Percentiles rank a stretch among this genome's conserved stretches.
These are phyloP conservation scores for Bryoglossum gracile DNA, from an alignment of 495 filamentous ascomycete species.

Conservation along the genomic window DNA sequence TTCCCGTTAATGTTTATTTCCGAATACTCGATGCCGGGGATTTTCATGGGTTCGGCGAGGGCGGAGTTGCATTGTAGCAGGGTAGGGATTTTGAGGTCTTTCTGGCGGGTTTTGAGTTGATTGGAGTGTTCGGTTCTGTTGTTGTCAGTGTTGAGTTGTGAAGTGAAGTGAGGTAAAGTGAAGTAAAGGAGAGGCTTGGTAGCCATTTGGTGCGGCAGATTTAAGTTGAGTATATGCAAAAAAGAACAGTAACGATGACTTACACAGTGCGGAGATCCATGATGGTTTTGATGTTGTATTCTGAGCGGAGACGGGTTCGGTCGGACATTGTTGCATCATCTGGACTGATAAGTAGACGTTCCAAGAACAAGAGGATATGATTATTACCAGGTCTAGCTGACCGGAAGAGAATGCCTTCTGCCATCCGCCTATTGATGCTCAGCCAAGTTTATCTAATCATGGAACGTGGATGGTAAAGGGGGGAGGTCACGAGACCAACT, in stretches of 20 bases:
- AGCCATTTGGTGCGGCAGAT: too few species aligned
- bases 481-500: slow-evolving; percentile 10
- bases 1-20: slow-evolving; percentile 68
- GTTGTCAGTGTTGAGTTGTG: too few species aligned
- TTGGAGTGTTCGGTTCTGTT: slow-evolving; percentile 64
- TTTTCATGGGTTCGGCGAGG: slow-evolving; percentile 40
- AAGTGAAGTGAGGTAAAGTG: too few species aligned
- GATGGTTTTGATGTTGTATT: slow-evolving; percentile 59
- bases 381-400: slow-evolving; percentile 58
- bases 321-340: slow-evolving; percentile 68
- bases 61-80: slow-evolving; percentile 35
- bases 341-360: slow-evolving; percentile 23
- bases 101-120: slow-evolving; percentile 56
- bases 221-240: background rate
- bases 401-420: slow-evolving; percentile 63
- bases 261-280: slow-evolving; percentile 63
- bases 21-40: slow-evolving; percentile 51
- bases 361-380: slow-evolving; percentile 1
- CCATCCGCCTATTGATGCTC: slow-evolving; percentile 44
- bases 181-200: too few species aligned
- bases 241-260: background rate
- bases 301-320: slow-evolving; percentile 47
- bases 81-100: slow-evolving; percentile 32
- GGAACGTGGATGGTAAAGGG: background rate
- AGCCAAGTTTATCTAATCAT: too few species aligned